These are phyloP conservation scores for Aspergillus fischeri DNA, from an alignment of 2,329 filamentous ascomycete genomes.

Conservation along the genomic window DNA sequence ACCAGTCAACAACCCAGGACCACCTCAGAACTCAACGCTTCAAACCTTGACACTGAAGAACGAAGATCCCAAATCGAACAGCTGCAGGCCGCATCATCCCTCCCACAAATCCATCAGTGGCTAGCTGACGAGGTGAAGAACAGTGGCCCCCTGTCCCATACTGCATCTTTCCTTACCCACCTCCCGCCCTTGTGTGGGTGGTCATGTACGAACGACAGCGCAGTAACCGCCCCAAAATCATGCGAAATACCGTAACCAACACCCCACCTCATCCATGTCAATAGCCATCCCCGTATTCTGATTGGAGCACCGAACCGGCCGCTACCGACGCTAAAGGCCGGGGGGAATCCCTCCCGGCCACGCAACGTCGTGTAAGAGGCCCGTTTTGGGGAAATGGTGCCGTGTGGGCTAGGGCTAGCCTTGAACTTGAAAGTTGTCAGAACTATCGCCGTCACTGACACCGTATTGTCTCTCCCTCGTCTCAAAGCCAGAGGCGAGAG, in stretches of 20 bases:
- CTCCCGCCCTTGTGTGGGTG: neutral
- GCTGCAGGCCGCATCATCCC: neutral
- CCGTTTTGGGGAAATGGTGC: neutral
- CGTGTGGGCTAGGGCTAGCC: too few species aligned
- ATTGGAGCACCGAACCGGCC: neutral
- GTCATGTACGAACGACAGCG: neutral
- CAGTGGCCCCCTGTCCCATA: neutral
- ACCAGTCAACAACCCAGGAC: too few species aligned
- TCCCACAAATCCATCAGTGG: neutral
- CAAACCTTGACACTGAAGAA: neutral
- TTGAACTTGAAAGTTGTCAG: too few species aligned
- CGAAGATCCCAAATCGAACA: neutral
- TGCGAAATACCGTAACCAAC: neutral
- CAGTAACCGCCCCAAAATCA: neutral
- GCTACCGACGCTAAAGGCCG: neutral
- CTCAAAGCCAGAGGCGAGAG: neutral
- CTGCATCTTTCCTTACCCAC: neutral
- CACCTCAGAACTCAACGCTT: too few species aligned
- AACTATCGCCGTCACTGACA: too few species aligned
- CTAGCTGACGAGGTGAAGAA: neutral
- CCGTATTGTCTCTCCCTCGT: neutral
- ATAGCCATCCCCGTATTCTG: neutral
- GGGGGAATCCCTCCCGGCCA: neutral
- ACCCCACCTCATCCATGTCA: neutral
- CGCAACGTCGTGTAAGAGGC: neutral